These are phyloP conservation scores for Chamaenerion angustifolium DNA, from an alignment of 345 rosid species.

Conservation along the genomic window DNA sequence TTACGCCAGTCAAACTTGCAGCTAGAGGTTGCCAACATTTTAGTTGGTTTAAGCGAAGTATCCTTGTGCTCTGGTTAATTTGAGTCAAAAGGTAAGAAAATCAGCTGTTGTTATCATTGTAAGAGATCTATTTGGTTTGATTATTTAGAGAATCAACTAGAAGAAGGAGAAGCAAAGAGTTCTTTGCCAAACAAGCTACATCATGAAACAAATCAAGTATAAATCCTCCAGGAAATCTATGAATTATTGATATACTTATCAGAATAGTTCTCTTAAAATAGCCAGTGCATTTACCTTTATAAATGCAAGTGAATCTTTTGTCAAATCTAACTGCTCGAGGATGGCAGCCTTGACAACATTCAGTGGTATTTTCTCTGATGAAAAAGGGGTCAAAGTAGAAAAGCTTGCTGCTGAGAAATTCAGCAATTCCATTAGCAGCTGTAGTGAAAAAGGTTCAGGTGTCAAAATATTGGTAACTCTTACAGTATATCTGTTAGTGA, in stretches of 20 bases:
- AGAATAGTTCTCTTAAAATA: not conserved
- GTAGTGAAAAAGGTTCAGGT: slow-evolving; percentile 19
- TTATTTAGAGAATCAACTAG: too few species aligned
- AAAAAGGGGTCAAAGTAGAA: slow-evolving; percentile 32
- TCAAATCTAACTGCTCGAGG: slow-evolving; percentile 46
- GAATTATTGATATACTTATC: not conserved
- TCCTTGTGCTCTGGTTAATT: too few species aligned
- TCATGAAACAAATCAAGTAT: not conserved
- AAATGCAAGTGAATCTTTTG: slow-evolving; percentile 32
- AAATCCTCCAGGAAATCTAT: not conserved
- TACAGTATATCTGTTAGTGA: too few species aligned
- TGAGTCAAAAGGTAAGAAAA: too few species aligned
- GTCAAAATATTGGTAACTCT: slow-evolving; percentile 5
- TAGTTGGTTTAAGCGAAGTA: too few species aligned
- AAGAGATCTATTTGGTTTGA: too few species aligned
- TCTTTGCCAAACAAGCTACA: too few species aligned
- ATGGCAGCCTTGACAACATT: slow-evolving; percentile 38
- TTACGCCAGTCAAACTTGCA: too few species aligned
- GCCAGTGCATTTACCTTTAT: slow-evolving; percentile 38
- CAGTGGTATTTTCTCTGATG: slow-evolving; percentile 20
- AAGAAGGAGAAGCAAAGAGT: too few species aligned
- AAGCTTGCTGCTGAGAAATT: slow-evolving; percentile 41
- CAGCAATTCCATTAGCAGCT: slow-evolving; percentile 65
- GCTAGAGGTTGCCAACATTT: too few species aligned
- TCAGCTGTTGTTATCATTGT: too few species aligned